These are phyloP conservation scores for Coniochaeta sp. DNA, from an alignment of 2,329 filamentous ascomycete genomes.

Conservation along the genomic window DNA sequence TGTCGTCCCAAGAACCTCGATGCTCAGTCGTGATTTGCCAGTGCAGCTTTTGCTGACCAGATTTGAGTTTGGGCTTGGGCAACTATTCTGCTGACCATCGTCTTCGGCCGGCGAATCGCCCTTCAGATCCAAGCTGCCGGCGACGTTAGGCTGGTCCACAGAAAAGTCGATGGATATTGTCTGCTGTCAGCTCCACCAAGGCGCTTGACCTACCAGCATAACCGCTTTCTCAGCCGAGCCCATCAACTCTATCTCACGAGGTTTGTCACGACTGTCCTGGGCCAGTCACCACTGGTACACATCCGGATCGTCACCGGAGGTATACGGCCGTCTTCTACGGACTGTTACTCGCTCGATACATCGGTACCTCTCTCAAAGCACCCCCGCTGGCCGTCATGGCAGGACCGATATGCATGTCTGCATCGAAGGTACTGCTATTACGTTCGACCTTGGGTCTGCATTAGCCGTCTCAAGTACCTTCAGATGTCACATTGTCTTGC, in stretches of 20 bases:
- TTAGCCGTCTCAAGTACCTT: slow-evolving; percentile 21
- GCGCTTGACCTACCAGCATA: neutral
- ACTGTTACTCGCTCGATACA: slow-evolving; percentile 16
- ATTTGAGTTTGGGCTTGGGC: neutral
- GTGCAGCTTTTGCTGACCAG: neutral
- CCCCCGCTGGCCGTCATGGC: slow-evolving; percentile 23
- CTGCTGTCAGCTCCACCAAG: neutral
- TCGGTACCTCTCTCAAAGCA: slow-evolving; percentile 8
- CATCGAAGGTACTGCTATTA: slow-evolving; percentile 6
- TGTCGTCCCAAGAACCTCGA: slow-evolving; percentile 12
- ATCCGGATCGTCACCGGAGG: slow-evolving; percentile 9
- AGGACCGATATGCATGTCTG: slow-evolving; percentile 25
- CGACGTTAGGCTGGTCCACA: neutral
- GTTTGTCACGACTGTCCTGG: neutral
- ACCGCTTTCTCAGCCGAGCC: neutral
- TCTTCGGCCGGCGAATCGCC: neutral
- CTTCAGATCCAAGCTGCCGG: neutral
- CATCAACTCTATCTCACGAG: neutral
- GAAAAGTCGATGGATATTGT: neutral
- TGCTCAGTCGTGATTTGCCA: slow-evolving; percentile 18
- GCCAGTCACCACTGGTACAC: neutral
- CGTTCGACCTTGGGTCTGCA: slow-evolving; percentile 4
- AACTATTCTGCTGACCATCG: neutral
- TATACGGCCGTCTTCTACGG: slow-evolving; percentile 23
- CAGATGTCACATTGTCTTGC: slow-evolving; percentile 21